Base-by-base conservation (phyloP, 768 basidiomycete genomes). In the Lentinula detonsa region DNA sequence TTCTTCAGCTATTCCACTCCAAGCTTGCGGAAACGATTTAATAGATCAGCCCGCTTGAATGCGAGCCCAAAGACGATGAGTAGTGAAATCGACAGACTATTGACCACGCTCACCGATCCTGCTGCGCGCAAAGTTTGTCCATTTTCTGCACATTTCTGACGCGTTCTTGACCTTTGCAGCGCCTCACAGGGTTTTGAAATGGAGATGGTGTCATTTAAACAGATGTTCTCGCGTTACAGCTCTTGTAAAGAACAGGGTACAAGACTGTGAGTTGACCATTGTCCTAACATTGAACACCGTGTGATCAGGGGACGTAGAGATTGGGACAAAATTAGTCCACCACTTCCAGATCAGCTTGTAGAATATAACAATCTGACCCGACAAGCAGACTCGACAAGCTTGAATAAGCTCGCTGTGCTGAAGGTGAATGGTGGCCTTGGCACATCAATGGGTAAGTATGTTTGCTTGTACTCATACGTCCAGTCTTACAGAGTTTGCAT, bases 121-220 rank as follows among this genome's bases (percentile, higher is more conserved):
- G 72, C 80, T 45, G 88, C 90, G 57, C 91, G 90, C 79, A 93
- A 90, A 87, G 95, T 93, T 60, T 59, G 57, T 65, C 68, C 40
- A 23, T 18, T n/a, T 61, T 60, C 42, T 60, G 50, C 61, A 40
- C 63, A 62, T 62, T 70, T 70, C 60, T 53, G 57, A 65, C 16
- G n/a, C 6, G 42, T 43, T 43, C 15, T 43, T 43, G 15, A 42
- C 62, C 52, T 53, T 62, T 65, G 69, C 46, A 54, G 61, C 65
- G 54, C 62, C 33, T 58, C 57, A 31, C 68, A 93, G 91, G 85
- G 87, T 8, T 97, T 98, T 77, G 90, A 93, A 75, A 87, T 86
- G 46, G 94, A 98, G 78, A 96, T 98, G 94, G 88, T 93, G 73
- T 86, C 88, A 61, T 98, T 97, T 82, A 94, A 94, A 83, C 86